Evolutionary conservation across 1,284 basidiomycete species (phyloP).

Genomic region (Ustanciosporium gigantosporum): DNA sequence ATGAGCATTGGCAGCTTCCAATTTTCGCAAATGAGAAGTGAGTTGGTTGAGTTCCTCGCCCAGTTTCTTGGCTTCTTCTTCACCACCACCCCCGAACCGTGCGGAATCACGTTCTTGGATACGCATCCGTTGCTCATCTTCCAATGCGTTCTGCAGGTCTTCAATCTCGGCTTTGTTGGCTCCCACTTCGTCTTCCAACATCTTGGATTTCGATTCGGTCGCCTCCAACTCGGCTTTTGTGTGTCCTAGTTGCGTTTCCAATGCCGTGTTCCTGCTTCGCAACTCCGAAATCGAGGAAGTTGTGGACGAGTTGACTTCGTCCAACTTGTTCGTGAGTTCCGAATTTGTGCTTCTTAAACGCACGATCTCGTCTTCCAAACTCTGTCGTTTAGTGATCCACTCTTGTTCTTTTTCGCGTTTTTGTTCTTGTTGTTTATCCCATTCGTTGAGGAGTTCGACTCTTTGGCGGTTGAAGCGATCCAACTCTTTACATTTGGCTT

Average conservation of each 20-base stretch:
- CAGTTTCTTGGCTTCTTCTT: constrained; percentile 17
- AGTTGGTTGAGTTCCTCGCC: constrained; percentile 31
- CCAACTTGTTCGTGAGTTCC: constrained; percentile 17
- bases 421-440: constrained; percentile 46
- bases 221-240: constrained; percentile 17
- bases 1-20: constrained; percentile 38
- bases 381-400: constrained; percentile 16
- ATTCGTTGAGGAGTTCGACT: constrained; percentile 49
- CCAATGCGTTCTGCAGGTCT: constrained; percentile 37
- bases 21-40: constrained; percentile 20
- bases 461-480: constrained; percentile 49
- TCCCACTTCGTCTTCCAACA: constrained; percentile 15
- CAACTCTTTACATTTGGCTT: constrained; percentile 46
- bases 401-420: constrained; percentile 22
- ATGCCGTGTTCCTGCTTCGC: constrained; percentile 3
- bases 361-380: constrained; percentile 33
- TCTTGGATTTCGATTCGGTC: constrained; percentile 5
- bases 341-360: constrained; percentile 23
- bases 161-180: constrained; percentile 28
- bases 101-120: constrained; percentile 7
- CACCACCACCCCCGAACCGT: constrained; percentile 1
- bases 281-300: constrained; percentile 6
- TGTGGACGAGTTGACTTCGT: constrained; percentile 12
- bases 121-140: constrained; percentile 35
- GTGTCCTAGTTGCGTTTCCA: constrained; percentile 27